Percentiles rank a stretch among this genome's conserved stretches.
These are phyloP conservation scores for Colletotrichum viniferum DNA, from an alignment of 2,329 filamentous ascomycete genomes.

Conservation along the genomic window DNA sequence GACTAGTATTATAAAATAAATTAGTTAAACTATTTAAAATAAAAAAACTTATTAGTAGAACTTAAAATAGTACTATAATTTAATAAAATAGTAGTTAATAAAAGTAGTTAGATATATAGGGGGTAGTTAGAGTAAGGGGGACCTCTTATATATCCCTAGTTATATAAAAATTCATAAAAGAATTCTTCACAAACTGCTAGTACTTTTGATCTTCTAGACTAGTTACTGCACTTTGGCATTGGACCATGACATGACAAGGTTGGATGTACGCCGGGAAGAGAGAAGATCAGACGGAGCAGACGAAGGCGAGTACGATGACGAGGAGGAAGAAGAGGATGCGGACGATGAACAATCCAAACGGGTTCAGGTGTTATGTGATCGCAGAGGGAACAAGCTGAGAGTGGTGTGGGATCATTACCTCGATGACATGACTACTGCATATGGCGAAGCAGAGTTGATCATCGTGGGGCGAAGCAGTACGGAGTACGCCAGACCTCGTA, in stretches of 20 bases:
- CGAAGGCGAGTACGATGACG: neutral
- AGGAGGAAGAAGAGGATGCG: neutral
- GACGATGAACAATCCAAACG: neutral
- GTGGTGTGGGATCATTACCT: neutral
- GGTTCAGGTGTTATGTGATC: neutral
- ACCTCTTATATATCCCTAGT: too few relatives aligned
- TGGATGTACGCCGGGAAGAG: neutral
- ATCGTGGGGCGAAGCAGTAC: neutral
- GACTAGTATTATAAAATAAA: too few relatives aligned
- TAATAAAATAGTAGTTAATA: too few relatives aligned
- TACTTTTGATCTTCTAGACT: neutral
- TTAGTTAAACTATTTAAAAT: too few relatives aligned
- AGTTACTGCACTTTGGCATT: neutral
- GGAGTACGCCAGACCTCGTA: neutral
- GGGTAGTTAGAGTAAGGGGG: too few relatives aligned
- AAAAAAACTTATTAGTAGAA: too few relatives aligned
- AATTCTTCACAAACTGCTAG: too few relatives aligned
- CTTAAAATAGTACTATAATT: too few relatives aligned
- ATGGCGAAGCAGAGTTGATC: neutral
- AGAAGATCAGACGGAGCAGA: rapidly evolving
- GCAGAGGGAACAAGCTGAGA: neutral
- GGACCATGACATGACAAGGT: neutral
- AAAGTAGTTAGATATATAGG: too few relatives aligned
- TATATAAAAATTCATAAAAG: too few relatives aligned
- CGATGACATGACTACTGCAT: neutral